These are phyloP conservation scores for Aspergillus fischeri DNA, from an alignment of 2,329 filamentous ascomycete genomes.

Conservation along the genomic window DNA sequence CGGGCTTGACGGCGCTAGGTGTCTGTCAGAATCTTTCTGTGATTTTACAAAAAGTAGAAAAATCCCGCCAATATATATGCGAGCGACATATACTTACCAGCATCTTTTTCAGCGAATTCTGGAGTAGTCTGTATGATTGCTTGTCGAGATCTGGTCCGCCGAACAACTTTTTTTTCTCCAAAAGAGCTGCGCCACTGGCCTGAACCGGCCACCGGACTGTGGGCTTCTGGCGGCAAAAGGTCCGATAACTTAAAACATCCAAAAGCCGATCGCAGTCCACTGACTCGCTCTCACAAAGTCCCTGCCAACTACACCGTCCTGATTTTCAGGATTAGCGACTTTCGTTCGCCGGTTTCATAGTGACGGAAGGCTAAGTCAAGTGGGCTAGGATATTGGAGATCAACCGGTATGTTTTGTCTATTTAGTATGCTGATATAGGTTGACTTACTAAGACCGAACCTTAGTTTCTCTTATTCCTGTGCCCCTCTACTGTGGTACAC, in stretches of 20 bases:
- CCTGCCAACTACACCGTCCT: slow-evolving; percentile 13
- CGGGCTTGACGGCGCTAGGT: slow-evolving; percentile 66
- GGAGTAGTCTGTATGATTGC: slow-evolving; percentile 4
- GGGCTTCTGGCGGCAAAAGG: slow-evolving; percentile 27
- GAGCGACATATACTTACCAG: slow-evolving; percentile 21
- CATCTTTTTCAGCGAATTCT: slow-evolving; percentile 23
- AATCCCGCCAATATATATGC: background rate
- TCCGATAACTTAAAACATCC: slow-evolving; percentile 15
- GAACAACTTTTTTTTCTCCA: slow-evolving; percentile 38
- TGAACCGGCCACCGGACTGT: slow-evolving; percentile 19
- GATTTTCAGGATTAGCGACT: slow-evolving; percentile 13
- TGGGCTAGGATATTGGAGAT: slow-evolving; percentile 4
- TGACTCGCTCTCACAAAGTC: slow-evolving; percentile 5
- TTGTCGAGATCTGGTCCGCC: slow-evolving; percentile 12
- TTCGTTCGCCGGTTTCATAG: slow-evolving; percentile 18
- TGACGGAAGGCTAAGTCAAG: slow-evolving; percentile 19
- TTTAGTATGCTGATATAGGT: background rate
- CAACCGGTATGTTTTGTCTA: background rate
- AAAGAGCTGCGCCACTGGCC: slow-evolving; percentile 27
- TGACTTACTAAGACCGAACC: slow-evolving; percentile 8
- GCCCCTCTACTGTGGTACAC: slow-evolving; percentile 31
- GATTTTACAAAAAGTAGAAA: background rate
- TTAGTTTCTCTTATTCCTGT: slow-evolving; percentile 21
- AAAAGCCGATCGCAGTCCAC: slow-evolving; percentile 17
- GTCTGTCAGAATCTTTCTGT: slow-evolving; percentile 11